phyloP scores from a whole-genome alignment of 352 stramenopile genomes.

The Pythium plurisporium region DNA sequence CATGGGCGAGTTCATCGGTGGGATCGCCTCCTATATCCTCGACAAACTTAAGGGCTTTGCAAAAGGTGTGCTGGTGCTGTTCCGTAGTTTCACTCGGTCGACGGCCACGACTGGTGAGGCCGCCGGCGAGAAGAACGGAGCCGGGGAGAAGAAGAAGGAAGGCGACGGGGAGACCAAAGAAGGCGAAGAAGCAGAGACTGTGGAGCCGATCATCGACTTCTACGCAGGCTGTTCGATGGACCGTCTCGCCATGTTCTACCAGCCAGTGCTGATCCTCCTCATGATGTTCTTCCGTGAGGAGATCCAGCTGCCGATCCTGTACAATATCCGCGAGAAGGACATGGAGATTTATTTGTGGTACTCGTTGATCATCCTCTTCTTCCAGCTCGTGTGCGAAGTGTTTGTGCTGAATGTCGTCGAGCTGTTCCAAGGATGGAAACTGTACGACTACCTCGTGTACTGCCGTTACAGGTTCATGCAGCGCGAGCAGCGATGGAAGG shows the following conservation, averaged over 20 bases:
- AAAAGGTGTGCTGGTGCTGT: constrained; percentile 31
- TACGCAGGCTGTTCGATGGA: constrained; percentile 91
- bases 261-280: constrained; percentile 92
- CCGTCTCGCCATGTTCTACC: constrained; percentile 90
- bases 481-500: constrained; percentile 95
- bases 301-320: constrained; percentile 90
- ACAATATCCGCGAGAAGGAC: constrained; percentile 96
- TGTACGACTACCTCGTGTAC: constrained; percentile 97
- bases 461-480: constrained; percentile 94
- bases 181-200: constrained; percentile 82
- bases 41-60: constrained; percentile 37
- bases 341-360: constrained; percentile 98
- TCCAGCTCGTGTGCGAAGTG: constrained; percentile 93
- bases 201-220: constrained; percentile 96
- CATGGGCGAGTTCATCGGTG: constrained; percentile 56
- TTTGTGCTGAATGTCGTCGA: constrained; percentile 96
- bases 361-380: constrained; percentile 93
- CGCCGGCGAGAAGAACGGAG: constrained; percentile 18
- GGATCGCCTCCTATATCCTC: constrained; percentile 33
- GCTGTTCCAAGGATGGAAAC: constrained; percentile 97
- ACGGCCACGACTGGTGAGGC: constrained; percentile 2
- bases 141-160: constrained; percentile 25
- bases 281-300: constrained; percentile 95
- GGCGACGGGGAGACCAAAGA: constrained; percentile 36
- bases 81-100: constrained; percentile 52